phyloP scores from a whole-genome alignment of 129 eudicot species.

The Flaveria trinervia region DNA sequence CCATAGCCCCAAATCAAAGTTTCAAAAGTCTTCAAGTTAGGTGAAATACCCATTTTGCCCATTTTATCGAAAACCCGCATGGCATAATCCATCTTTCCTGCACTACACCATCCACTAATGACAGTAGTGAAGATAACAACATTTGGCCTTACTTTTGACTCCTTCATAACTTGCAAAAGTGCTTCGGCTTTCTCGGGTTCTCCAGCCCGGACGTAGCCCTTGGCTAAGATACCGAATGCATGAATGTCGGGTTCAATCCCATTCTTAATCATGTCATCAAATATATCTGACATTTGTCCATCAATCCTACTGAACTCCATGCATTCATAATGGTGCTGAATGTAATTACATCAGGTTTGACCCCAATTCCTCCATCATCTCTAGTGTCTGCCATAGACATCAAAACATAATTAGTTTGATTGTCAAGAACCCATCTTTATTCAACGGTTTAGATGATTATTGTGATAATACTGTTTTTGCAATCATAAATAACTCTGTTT shows the following conservation, averaged over 20 bases:
- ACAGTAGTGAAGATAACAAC: constrained; percentile 85
- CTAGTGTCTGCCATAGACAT: constrained; percentile 49
- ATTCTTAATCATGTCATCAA: constrained; percentile 71
- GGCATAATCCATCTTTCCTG: constrained; percentile 78
- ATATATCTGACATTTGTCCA: constrained; percentile 83
- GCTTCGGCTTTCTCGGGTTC: constrained; percentile 83
- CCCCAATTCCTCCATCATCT: constrained; percentile 80
- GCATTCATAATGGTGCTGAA: constrained; percentile 96
- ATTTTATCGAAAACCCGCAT: constrained; percentile 53
- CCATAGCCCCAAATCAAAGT: constrained; percentile 95
- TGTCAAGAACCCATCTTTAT: neutral
- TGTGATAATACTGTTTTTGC: neutral
- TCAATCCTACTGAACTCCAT: constrained; percentile 88
- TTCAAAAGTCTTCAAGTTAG: constrained; percentile 79
- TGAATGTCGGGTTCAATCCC: constrained; percentile 80
- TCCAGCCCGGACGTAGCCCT: constrained; percentile 86
- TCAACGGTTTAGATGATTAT: neutral
- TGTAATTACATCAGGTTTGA: constrained; percentile 92
- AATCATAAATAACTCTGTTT: neutral
- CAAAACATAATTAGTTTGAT: neutral
- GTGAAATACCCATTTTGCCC: constrained; percentile 64
- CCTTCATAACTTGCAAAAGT: constrained; percentile 53
- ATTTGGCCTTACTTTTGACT: constrained; percentile 62
- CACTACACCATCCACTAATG: constrained; percentile 97
- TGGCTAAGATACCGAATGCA: constrained; percentile 83